Base-by-base conservation (phyloP, 495 filamentous ascomycete genomes). In the Trichoderma asperelloides region DNA sequence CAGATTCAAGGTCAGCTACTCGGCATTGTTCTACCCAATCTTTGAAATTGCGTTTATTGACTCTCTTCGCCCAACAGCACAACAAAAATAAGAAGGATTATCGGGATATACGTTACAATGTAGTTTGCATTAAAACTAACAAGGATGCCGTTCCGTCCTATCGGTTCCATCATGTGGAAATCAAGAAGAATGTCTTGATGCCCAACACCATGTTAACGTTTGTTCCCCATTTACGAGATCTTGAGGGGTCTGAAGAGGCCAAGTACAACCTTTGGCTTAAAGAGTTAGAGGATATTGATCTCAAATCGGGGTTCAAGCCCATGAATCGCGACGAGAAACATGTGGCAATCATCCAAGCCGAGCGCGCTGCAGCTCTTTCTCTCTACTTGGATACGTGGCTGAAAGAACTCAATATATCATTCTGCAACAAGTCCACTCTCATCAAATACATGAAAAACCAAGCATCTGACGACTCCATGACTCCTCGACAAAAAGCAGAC, bases 151-250 rank as follows among this genome's bases (percentile, higher is more conserved):
- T 79, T 3, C 80, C 80, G 23, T 66, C 70, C 9, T 83, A 83
- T 66, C 68, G 76, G 28, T 82, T 81, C 63, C 80, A 82, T 62
- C 79, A 81, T 68, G 78, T 81, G n/a, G 79, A 82, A 67, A 77
- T 83, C n/a, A 74, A 68, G 67, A 82, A 79, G 49, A 82, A 82
- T 55, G 78, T 83, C 16, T 76, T 81, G 37, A 77, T 79, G 1
- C 77, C 80, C 0, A 79, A 83, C 69, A 80, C 80, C 16, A 78
- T 78, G 75, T 77, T 82, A 47, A 80, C 74, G 41, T 83, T 80
- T 66, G 77, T 81, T 6, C 80, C 80, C 9, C 80, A 83, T 69
- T 70, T 81, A 39, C 74, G 78, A 45, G 80, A 83, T 57, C 70
- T 83, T 11, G 79, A 80, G 21, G 77, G 77, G 0, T 76, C 73